Percentiles rank a stretch among this genome's conserved stretches.
These are phyloP conservation scores for Xylaria polymorpha DNA, from an alignment of 2,329 filamentous ascomycete species.

Conservation along the genomic window DNA sequence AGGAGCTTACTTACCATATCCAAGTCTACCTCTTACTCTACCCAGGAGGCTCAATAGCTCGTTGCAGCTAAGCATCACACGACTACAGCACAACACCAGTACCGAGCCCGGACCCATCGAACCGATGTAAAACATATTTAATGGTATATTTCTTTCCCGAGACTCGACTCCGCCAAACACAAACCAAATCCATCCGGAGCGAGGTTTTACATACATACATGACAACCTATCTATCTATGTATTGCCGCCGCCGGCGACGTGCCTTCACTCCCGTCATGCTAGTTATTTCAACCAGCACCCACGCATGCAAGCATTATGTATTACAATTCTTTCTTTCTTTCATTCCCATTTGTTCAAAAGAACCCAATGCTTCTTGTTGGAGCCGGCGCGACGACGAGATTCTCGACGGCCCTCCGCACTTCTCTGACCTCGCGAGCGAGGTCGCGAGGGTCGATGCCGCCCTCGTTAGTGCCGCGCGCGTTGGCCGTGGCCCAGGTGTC, in stretches of 20 bases:
- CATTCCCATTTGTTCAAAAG: constrained; percentile 46
- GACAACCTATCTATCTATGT: neutral
- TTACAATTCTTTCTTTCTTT: neutral
- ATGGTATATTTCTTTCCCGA: constrained; percentile 9
- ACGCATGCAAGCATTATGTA: neutral
- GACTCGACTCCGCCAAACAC: neutral
- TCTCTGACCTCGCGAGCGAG: constrained; percentile 57
- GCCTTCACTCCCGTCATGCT: neutral
- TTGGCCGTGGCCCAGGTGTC: constrained; percentile 57
- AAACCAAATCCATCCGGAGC: neutral
- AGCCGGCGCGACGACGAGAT: constrained; percentile 55
- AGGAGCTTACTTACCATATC: no score
- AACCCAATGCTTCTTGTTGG: constrained; percentile 58
- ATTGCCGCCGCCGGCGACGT: neutral
- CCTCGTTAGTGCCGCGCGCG: constrained; percentile 54
- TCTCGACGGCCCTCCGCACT: constrained; percentile 58
- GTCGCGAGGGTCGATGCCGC: constrained; percentile 59
- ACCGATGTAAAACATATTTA: neutral
- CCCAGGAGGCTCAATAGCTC: no score
- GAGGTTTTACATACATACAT: constrained; percentile 5
- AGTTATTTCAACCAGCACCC: neutral
- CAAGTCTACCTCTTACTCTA: no score
- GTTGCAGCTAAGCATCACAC: neutral
- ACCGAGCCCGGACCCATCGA: neutral
- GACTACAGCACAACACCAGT: neutral